Conservation (phyloP, 106 monocot species). For the Apostasia shenzhenica region DNA sequence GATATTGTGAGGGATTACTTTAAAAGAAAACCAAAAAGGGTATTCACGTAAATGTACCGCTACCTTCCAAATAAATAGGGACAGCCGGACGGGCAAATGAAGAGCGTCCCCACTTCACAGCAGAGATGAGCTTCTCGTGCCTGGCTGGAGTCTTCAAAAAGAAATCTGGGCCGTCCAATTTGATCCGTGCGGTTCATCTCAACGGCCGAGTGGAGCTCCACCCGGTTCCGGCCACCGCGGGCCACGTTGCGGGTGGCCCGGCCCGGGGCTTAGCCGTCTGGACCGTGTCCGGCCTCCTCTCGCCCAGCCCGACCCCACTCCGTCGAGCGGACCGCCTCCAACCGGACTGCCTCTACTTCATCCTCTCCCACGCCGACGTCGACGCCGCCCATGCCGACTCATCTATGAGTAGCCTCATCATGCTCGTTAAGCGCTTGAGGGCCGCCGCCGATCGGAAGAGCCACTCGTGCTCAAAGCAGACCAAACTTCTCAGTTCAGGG, state of each 20-base stretch:
- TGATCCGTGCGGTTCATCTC: constrained; percentile 5
- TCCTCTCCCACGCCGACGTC: not conserved
- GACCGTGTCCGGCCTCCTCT: constrained; percentile 11
- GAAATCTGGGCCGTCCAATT: not conserved
- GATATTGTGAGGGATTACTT: too few species aligned
- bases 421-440: not conserved
- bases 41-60: too few species aligned
- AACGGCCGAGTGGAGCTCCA: not conserved
- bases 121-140: not conserved
- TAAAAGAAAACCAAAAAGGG: too few species aligned
- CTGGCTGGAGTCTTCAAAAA: not conserved
- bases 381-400: not conserved
- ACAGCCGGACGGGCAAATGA: too few species aligned
- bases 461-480: not conserved
- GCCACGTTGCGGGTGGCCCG: not conserved
- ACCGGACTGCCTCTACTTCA: not conserved
- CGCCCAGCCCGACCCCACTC: not conserved
- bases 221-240: not conserved
- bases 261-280: not conserved
- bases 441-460: not conserved
- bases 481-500: not conserved
- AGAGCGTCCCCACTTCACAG: too few species aligned
- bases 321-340: not conserved
- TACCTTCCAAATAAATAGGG: too few species aligned
- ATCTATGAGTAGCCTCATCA: not conserved